phyloP scores from a whole-genome alignment of 2,329 filamentous ascomycete genomes.

The Lasiodiplodia theobromae region DNA sequence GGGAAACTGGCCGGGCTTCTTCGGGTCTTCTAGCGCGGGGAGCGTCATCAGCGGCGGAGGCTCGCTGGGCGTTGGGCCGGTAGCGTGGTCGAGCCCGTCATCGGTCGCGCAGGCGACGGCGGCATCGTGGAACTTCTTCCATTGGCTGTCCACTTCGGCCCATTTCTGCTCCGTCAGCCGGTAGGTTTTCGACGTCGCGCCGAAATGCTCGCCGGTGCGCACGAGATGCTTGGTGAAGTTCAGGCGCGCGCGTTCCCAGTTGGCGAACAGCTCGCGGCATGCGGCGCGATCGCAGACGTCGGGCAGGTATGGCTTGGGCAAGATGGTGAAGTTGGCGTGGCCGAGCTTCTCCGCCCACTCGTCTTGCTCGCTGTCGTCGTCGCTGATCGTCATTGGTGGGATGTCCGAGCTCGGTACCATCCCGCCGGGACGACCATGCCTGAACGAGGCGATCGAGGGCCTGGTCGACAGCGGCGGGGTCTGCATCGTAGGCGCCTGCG shows the following conservation, averaged over 20 bases:
- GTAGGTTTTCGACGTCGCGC: slow-evolving; percentile 87
- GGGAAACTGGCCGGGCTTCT: slow-evolving; percentile 81
- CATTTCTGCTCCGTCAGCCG: slow-evolving; percentile 87
- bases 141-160: slow-evolving; percentile 77
- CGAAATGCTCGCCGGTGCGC: slow-evolving; percentile 89
- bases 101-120: slow-evolving; percentile 58
- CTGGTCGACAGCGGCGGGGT: slow-evolving; percentile 80
- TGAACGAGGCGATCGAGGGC: slow-evolving; percentile 79
- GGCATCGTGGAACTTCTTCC: slow-evolving; percentile 74
- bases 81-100: slow-evolving; percentile 42
- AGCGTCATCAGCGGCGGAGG: slow-evolving; percentile 68
- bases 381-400: slow-evolving; percentile 67
- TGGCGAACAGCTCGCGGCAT: slow-evolving; percentile 71
- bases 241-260: slow-evolving; percentile 83
- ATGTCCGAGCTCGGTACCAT: slow-evolving; percentile 62
- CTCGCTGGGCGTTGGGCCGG: slow-evolving; percentile 51
- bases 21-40: slow-evolving; percentile 71
- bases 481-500: slow-evolving; percentile 58
- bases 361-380: slow-evolving; percentile 73
- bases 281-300: slow-evolving; percentile 65
- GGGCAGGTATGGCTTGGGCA: slow-evolving; percentile 80
- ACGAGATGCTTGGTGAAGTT: slow-evolving; percentile 91
- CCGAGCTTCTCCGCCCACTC: slow-evolving; percentile 86
- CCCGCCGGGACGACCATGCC: slow-evolving; percentile 51
- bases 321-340: slow-evolving; percentile 91